These are phyloP conservation scores for Uncinocarpus reesii DNA, from an alignment of 2,329 filamentous ascomycete species.

Conservation along the genomic window DNA sequence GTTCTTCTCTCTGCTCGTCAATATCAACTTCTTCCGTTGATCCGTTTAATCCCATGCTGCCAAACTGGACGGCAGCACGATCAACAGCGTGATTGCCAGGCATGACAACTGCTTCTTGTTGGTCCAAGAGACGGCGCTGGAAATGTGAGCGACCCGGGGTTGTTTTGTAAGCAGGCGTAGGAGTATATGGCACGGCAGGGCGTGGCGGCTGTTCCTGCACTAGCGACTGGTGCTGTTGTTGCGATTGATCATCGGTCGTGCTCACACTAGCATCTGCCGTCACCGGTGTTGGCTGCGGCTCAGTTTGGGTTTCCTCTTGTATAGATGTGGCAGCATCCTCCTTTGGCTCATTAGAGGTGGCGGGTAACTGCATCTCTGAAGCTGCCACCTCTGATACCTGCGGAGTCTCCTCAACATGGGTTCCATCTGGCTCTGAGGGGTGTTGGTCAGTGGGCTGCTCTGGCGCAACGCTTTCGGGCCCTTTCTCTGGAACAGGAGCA, in stretches of 20 bases:
- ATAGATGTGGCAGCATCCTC: conserved; percentile 38
- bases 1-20: conserved; percentile 87
- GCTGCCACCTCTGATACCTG: conserved; percentile 22
- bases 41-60: conserved; percentile 81
- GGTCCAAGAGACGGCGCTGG: conserved; percentile 78
- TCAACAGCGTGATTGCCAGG: conserved; percentile 93
- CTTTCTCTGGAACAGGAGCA: conserved; percentile 16
- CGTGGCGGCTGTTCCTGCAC: conserved; percentile 60
- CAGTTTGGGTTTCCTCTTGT: conserved; percentile 30
- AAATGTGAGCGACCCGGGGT: conserved; percentile 59
- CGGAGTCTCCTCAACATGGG: conserved; percentile 33
- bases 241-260: conserved; percentile 44
- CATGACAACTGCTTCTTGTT: conserved; percentile 97
- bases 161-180: conserved; percentile 64
- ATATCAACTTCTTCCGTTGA: conserved; percentile 64
- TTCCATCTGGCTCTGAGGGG: conserved; percentile 17
- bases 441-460: conserved; percentile 16
- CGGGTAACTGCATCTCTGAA: conserved; percentile 8
- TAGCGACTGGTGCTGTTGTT: conserved; percentile 78
- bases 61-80: conserved; percentile 86
- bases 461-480: conserved; percentile 17
- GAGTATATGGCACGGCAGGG: conserved; percentile 47
- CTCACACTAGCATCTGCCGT: conserved; percentile 28
- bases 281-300: conserved; percentile 29
- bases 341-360: conserved; percentile 28